Evolutionary conservation across 805 yeast species (phyloP).

Genomic region (Candida lessepsii): DNA sequence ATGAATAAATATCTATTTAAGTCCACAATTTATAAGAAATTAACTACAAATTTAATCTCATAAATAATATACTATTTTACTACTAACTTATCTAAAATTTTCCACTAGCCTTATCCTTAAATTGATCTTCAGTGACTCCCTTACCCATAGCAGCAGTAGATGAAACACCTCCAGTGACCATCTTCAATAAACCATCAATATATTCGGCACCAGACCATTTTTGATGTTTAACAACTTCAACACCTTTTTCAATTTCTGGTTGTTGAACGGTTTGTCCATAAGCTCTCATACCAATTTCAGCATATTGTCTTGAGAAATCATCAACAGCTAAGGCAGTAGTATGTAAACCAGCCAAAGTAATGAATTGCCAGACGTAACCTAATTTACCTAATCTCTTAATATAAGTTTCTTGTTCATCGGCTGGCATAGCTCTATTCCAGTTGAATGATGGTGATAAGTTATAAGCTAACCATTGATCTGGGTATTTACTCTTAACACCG

Average conservation of each 20-base stretch:
- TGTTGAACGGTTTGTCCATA: constrained; percentile 86
- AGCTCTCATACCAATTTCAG: constrained; percentile 89
- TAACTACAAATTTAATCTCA: no score
- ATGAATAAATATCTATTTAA: no score
- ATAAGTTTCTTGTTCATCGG: constrained; percentile 85
- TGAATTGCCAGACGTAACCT: constrained; percentile 97
- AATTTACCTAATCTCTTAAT: constrained; percentile 80
- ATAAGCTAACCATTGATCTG: constrained; percentile 95
- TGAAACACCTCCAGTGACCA: constrained; percentile 91
- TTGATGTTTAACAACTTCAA: constrained; percentile 96
- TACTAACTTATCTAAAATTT: constrained; percentile 11
- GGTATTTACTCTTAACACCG: constrained; percentile 78
- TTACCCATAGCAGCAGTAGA: constrained; percentile 98
- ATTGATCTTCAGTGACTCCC: constrained; percentile 97
- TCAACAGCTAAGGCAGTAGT: constrained; percentile 92
- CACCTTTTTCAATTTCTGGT: constrained; percentile 82
- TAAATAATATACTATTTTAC: no score
- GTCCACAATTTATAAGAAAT: no score
- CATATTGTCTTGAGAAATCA: constrained; percentile 74
- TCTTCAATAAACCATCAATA: constrained; percentile 83
- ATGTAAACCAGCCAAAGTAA: constrained; percentile 95
- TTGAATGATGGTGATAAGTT: constrained; percentile 96
- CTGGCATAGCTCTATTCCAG: constrained; percentile 93
- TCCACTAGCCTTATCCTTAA: constrained; percentile 45
- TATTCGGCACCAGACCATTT: constrained; percentile 99